Evolutionary conservation across 441 rosid genomes (phyloP).

Genomic region (Arabidopsis lyrata): DNA sequence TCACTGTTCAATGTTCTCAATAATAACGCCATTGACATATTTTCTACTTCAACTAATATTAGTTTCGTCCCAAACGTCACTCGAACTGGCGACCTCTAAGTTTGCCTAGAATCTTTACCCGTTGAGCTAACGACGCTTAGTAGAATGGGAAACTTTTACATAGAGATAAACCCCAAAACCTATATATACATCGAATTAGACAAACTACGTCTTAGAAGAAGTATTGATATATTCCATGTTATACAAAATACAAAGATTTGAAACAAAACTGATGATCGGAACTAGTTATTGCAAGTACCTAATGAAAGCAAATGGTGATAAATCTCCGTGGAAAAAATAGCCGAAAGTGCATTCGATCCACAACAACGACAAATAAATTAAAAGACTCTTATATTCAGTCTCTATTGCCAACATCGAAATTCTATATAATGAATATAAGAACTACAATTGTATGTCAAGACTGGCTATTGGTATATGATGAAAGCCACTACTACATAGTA

Average conservation of each 20-base stretch:
- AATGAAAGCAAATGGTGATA: too few species aligned
- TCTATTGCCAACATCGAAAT: not conserved
- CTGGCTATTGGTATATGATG: conserved; percentile 26
- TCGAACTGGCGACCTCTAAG: too few species aligned
- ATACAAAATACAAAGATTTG: not conserved
- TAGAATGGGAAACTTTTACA: too few species aligned
- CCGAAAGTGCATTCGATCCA: not conserved
- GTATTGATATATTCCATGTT: not conserved
- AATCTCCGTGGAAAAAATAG: not conserved
- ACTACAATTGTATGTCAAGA: not conserved
- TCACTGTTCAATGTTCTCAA: too few species aligned
- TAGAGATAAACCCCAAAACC: not conserved
- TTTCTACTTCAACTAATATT: too few species aligned
- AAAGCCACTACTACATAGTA: conserved; percentile 21
- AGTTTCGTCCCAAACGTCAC: too few species aligned
- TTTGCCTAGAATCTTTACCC: too few species aligned
- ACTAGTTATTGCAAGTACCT: not conserved
- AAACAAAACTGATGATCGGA: not conserved
- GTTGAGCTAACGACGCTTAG: too few species aligned
- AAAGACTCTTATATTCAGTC: not conserved
- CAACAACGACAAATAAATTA: not conserved
- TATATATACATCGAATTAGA: not conserved
- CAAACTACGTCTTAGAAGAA: not conserved
- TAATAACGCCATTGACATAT: too few species aligned
- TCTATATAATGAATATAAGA: not conserved